These are phyloP conservation scores for Candida boleticola DNA, from an alignment of 805 yeast genomes.

Conservation along the genomic window DNA sequence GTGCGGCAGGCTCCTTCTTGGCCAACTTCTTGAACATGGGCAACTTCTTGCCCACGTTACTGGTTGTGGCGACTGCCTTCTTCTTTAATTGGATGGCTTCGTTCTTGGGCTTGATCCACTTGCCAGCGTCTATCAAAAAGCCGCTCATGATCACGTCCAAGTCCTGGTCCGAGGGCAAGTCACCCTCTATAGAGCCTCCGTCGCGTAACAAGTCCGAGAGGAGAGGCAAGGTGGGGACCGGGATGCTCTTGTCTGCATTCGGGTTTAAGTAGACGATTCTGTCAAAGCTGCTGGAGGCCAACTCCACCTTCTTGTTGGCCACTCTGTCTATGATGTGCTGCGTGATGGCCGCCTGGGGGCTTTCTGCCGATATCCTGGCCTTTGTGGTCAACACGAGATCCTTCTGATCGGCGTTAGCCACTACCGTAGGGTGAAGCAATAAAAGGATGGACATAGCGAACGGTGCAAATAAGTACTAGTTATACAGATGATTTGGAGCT, in stretches of 20 bases:
- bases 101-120: slow-evolving; percentile 56
- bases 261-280: slow-evolving; percentile 58
- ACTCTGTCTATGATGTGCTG: slow-evolving; percentile 62
- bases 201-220: slow-evolving; percentile 38
- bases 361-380: slow-evolving; percentile 20
- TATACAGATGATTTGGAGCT: background rate
- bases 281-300: slow-evolving; percentile 38
- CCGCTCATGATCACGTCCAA: slow-evolving; percentile 69
- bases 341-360: slow-evolving; percentile 26
- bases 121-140: slow-evolving; percentile 45
- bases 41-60: slow-evolving; percentile 3
- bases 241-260: slow-evolving; percentile 45
- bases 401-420: slow-evolving; percentile 43
- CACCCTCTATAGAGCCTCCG: slow-evolving; percentile 52
- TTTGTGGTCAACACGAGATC: slow-evolving; percentile 42
- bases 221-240: slow-evolving; percentile 39
- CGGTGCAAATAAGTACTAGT: no score
- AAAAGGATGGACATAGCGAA: slow-evolving; percentile 32
- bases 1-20: slow-evolving; percentile 14
- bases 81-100: slow-evolving; percentile 32
- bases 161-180: slow-evolving; percentile 48
- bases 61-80: slow-evolving; percentile 11
- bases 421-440: slow-evolving; percentile 66
- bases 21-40: slow-evolving; percentile 12
- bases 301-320: slow-evolving; percentile 44